These are phyloP conservation scores for Corylus avellana DNA, from an alignment of 306 rosid species.

Conservation along the genomic window DNA sequence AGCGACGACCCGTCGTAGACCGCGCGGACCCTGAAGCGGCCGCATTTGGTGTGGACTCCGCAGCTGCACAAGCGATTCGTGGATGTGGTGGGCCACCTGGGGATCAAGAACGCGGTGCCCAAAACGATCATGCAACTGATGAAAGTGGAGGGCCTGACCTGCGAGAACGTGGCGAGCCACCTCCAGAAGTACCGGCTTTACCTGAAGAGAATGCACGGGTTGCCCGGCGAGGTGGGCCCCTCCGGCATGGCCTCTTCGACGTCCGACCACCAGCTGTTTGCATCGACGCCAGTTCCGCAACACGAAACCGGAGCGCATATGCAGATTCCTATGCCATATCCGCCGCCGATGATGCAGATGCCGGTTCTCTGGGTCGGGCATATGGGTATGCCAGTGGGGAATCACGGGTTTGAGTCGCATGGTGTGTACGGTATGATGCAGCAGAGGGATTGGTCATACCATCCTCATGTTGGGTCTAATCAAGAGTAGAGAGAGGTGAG, in stretches of 20 bases:
- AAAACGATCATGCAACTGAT: conserved; percentile 91
- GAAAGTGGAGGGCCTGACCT: conserved; percentile 94
- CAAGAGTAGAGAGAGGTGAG: neutral
- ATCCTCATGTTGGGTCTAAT: conserved; percentile 28
- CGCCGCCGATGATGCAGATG: conserved; percentile 53
- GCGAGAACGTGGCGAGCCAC: conserved; percentile 95
- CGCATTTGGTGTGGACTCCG: conserved; percentile 88
- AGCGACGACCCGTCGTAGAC: conserved; percentile 39
- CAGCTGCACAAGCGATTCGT: conserved; percentile 91
- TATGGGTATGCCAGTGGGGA: conserved; percentile 45
- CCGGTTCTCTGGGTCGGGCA: conserved; percentile 54
- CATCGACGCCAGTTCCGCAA: conserved; percentile 72
- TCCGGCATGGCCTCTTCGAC: conserved; percentile 49
- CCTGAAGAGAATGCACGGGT: conserved; percentile 81
- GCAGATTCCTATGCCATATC: conserved; percentile 45
- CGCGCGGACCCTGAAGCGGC: conserved; percentile 59
- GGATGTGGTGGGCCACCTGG: conserved; percentile 86
- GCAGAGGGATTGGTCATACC: conserved; percentile 46
- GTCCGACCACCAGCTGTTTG: conserved; percentile 68
- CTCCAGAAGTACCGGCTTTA: conserved; percentile 90
- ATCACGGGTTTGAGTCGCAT: conserved; percentile 50
- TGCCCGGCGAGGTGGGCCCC: conserved; percentile 56
- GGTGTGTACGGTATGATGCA: conserved; percentile 48
- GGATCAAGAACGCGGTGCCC: conserved; percentile 89
- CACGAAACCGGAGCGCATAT: conserved; percentile 49